These are phyloP conservation scores for Cystoderma amianthinum DNA, from an alignment of 768 basidiomycete species.

Conservation along the genomic window DNA sequence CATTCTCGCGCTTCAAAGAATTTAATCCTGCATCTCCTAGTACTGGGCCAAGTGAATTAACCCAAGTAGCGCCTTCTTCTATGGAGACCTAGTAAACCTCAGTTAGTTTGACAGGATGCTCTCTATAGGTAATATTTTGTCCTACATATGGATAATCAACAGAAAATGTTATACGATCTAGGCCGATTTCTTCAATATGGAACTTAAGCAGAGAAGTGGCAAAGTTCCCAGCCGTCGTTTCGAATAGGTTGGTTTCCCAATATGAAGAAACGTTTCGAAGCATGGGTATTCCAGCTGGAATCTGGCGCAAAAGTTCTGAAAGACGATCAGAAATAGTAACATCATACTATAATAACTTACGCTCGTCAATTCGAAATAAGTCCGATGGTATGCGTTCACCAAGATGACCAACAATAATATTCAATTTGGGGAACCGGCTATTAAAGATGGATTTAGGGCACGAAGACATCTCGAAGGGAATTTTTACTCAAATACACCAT, in stretches of 20 bases:
- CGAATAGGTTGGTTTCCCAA: constrained; percentile 21
- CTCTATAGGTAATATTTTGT: background rate
- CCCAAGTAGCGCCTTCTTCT: constrained; percentile 15
- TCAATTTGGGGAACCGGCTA: constrained; percentile 24
- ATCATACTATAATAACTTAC: no score
- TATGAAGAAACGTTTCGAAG: constrained; percentile 19
- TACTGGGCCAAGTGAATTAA: constrained; percentile 13
- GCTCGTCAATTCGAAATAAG: constrained; percentile 21
- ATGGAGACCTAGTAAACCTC: constrained; percentile 12
- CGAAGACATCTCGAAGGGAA: no score
- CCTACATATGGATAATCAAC: constrained; percentile 17
- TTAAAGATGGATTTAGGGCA: background rate
- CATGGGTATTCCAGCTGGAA: constrained; percentile 19
- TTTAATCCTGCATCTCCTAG: constrained; percentile 13
- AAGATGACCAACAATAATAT: constrained; percentile 24
- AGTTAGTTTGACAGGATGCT: background rate
- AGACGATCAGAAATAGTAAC: no score
- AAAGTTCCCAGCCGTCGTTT: constrained; percentile 25
- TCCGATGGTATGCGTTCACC: constrained; percentile 25
- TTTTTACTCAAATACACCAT: constrained; percentile 21
- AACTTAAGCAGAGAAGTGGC: constrained; percentile 22
- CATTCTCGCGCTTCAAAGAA: constrained; percentile 18
- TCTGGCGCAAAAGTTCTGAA: constrained; percentile 15
- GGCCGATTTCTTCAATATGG: constrained; percentile 22
- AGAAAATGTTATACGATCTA: constrained; percentile 23